Evolutionary conservation across 257 asterid genomes (phyloP).

Genomic region (Perilla frutescens): DNA sequence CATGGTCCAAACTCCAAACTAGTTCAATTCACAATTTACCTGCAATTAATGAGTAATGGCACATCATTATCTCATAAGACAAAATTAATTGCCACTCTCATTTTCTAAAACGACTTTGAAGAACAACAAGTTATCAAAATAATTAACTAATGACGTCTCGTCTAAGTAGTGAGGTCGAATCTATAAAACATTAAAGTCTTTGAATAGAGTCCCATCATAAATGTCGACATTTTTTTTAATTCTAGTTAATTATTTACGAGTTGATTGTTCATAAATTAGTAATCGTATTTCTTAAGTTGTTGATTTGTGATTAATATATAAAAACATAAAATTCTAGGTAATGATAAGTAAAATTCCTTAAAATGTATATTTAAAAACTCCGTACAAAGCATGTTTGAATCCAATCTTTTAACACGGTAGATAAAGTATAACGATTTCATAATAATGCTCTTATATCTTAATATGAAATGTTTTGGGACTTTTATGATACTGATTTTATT

Average conservation of each 20-base stretch:
- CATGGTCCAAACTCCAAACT: slow-evolving; percentile 13
- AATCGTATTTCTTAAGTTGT: neutral
- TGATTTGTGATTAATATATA: neutral
- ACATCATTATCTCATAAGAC: slow-evolving; percentile 17
- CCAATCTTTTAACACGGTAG: no score
- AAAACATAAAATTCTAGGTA: no score
- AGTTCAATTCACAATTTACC: neutral
- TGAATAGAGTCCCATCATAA: neutral
- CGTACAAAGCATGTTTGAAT: no score
- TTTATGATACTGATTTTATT: no score
- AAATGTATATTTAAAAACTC: no score
- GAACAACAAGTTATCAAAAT: neutral
- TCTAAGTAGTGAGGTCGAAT: neutral
- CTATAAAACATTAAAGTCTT: neutral
- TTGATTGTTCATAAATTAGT: neutral
- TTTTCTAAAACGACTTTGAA: neutral
- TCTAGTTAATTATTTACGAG: neutral
- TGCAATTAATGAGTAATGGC: neutral
- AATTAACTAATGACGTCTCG: neutral
- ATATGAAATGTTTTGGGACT: no score
- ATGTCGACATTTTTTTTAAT: neutral
- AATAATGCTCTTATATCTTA: no score
- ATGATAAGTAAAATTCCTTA: no score
- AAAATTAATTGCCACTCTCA: neutral
- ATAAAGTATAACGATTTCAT: no score